phyloP scores from a whole-genome alignment of 441 rosid genomes.

The Biscutella laevigata region DNA sequence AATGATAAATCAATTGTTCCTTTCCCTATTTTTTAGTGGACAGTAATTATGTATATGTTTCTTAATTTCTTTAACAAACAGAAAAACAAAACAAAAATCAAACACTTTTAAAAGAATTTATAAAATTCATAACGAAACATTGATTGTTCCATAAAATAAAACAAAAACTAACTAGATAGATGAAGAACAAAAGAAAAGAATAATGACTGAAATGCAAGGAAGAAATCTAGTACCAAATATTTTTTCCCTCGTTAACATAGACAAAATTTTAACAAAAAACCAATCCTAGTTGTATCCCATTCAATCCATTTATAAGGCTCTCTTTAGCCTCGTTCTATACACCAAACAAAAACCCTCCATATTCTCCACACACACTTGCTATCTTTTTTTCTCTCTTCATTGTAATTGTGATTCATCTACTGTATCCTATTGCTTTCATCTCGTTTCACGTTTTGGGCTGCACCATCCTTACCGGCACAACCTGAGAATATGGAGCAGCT shows the following conservation, averaged over 20 bases:
- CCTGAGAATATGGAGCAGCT: constrained; percentile 24
- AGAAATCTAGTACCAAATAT: too few species aligned
- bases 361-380: not conserved
- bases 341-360: constrained; percentile 14
- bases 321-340: constrained; percentile 25
- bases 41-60: not conserved
- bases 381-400: constrained; percentile 6
- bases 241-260: not conserved
- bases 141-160: not conserved
- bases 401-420: constrained; percentile 23
- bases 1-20: too few species aligned
- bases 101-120: not conserved
- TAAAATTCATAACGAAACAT: not conserved
- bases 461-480: constrained; percentile 22
- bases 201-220: too few species aligned
- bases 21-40: too few species aligned
- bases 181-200: too few species aligned
- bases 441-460: constrained; percentile 10
- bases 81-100: not conserved
- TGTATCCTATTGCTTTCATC: not conserved
- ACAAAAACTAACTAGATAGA: not conserved
- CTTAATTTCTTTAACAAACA: not conserved
- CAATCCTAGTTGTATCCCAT: constrained; percentile 8
- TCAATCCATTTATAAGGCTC: constrained; percentile 16
- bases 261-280: constrained; percentile 14